Evolutionary conservation across 179 eudicot genomes (phyloP).

Genomic region (Carnegiea gigantea): DNA sequence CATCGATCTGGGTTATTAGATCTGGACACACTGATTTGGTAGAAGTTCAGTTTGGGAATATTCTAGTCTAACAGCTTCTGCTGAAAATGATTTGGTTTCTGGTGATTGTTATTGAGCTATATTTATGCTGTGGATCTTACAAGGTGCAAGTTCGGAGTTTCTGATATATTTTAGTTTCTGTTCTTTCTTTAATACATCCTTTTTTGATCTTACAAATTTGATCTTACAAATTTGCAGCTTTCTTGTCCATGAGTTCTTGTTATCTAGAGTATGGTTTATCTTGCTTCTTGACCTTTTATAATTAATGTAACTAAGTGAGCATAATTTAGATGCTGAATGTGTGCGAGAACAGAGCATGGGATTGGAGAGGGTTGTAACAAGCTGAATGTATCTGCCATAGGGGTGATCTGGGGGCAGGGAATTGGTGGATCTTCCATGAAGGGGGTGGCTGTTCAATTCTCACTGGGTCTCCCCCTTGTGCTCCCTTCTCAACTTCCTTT

Average conservation of each 20-base stretch:
- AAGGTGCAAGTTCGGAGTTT: not conserved
- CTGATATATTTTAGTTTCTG: not conserved
- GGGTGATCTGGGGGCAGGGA: too few species aligned
- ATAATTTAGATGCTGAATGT: not conserved
- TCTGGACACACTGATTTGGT: not conserved
- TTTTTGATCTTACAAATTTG: not conserved
- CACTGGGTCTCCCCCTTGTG: not conserved
- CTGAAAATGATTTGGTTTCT: not conserved
- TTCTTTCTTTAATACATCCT: too few species aligned
- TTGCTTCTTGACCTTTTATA: not conserved
- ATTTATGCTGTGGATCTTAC: not conserved
- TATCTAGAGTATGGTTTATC: not conserved
- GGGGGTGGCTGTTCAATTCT: not conserved
- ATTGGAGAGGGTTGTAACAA: too few species aligned
- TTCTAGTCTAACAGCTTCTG: not conserved
- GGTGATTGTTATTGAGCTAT: not conserved
- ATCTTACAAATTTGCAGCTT: not conserved
- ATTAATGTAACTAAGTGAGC: not conserved
- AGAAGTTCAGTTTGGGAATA: not conserved
- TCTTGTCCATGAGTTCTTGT: not conserved
- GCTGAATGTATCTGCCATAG: too few species aligned
- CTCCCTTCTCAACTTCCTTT: too few species aligned
- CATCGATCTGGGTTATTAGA: not conserved
- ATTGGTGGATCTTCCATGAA: not conserved
- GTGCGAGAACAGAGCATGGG: not conserved